A percentile compares a stretch with the other conserved stretches of the same genome.
Conservation (phyloP, 108 stramenopile genomes). For the Cylindrotheca closterium region DNA sequence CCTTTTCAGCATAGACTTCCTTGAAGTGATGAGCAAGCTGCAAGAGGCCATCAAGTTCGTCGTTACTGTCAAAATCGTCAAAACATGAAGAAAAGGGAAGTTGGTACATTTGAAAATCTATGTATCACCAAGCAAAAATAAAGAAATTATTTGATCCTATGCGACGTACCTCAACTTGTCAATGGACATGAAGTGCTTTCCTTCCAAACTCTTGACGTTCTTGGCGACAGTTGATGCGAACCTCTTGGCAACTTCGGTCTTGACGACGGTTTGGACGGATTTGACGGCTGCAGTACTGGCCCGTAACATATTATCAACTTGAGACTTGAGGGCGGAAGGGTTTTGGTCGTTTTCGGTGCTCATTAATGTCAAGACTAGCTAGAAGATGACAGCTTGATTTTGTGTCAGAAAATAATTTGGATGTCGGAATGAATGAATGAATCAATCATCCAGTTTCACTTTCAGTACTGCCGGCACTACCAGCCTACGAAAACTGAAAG, state of each 20-base stretch:
- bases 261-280: neutral
- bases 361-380: no score
- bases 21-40: conserved; percentile 76
- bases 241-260: neutral
- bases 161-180: conserved; percentile 69
- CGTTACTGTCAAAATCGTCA: conserved; percentile 46
- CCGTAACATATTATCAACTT: neutral
- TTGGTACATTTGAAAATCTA: neutral
- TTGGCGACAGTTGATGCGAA: neutral
- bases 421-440: no score
- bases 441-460: no score
- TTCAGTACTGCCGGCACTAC: no score
- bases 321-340: neutral
- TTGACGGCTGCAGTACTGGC: neutral
- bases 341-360: no score
- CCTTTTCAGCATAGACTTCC: conserved; percentile 61
- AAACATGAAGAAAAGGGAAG: conserved; percentile 2
- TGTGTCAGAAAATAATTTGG: no score
- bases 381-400: no score
- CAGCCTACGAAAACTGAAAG: no score
- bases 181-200: conserved; percentile 80
- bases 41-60: conserved; percentile 81
- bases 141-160: neutral
- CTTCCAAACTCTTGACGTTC: conserved; percentile 20
- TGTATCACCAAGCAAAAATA: no score